Evolutionary conservation across 257 asterid genomes (phyloP).

Genomic region (Orobanche coerulescens): DNA sequence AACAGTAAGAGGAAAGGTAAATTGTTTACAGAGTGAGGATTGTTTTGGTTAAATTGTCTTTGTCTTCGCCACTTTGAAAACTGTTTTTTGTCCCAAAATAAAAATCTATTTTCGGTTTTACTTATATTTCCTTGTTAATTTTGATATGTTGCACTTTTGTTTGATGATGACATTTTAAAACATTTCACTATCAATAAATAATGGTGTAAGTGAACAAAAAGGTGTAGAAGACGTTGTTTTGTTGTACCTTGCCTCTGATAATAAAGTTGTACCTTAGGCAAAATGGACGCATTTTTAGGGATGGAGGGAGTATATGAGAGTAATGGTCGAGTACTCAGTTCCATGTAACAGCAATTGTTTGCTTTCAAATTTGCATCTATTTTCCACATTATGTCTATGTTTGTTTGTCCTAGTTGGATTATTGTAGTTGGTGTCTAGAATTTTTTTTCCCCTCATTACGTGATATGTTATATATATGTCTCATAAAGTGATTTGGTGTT

Average conservation of each 20-base stretch:
- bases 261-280: too few species aligned
- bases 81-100: too few species aligned
- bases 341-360: background rate
- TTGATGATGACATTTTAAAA: too few species aligned
- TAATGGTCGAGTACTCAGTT: background rate
- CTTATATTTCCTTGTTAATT: background rate
- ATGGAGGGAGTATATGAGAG: too few species aligned
- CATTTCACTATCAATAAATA: too few species aligned
- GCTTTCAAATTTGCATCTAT: background rate
- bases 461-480: background rate
- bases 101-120: background rate
- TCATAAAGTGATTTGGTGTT: background rate
- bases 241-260: too few species aligned
- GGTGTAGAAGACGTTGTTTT: too few species aligned
- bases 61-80: background rate
- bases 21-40: background rate
- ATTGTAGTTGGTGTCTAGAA: background rate
- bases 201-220: too few species aligned
- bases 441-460: too few species aligned
- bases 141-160: too few species aligned
- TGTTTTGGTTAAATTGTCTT: background rate
- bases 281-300: too few species aligned
- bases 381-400: background rate
- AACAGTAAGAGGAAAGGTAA: slow-evolving; percentile 53
- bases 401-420: background rate